phyloP scores from a whole-genome alignment of 2,329 filamentous ascomycete genomes.

The Alternaria longipes region DNA sequence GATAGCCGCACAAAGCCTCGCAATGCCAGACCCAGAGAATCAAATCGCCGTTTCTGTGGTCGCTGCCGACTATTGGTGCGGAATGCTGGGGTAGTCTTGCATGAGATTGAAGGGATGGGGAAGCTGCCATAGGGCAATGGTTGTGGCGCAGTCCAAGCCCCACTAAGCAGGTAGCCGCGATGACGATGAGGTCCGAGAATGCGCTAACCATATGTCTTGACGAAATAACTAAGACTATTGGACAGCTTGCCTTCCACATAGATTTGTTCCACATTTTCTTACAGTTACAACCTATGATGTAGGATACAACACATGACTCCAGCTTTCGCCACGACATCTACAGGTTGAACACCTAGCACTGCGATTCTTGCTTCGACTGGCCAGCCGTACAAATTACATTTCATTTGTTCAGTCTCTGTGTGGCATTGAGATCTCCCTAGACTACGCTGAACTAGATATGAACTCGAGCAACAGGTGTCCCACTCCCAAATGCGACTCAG shows the following conservation, averaged over 20 bases:
- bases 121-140: not conserved
- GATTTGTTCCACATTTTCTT: not conserved
- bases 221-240: not conserved
- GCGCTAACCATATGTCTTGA: not conserved
- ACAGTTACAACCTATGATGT: not conserved
- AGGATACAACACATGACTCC: not conserved
- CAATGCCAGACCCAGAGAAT: not conserved
- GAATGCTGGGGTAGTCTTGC: not conserved
- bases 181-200: conserved; percentile 1
- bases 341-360: not conserved
- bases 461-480: not conserved
- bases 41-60: not conserved
- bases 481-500: not conserved
- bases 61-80: not conserved
- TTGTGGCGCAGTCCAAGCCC: conserved; percentile 12
- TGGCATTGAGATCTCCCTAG: not conserved
- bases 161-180: conserved; percentile 10
- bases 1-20: not conserved
- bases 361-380: not conserved
- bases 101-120: not conserved
- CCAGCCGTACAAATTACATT: not conserved
- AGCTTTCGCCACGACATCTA: not conserved
- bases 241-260: not conserved
- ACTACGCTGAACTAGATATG: not conserved
- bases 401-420: not conserved